A percentile compares a stretch with the other conserved stretches of the same genome.
Evolutionary conservation across 306 rosid species (phyloP).

Genomic region (Ceratonia siliqua): DNA sequence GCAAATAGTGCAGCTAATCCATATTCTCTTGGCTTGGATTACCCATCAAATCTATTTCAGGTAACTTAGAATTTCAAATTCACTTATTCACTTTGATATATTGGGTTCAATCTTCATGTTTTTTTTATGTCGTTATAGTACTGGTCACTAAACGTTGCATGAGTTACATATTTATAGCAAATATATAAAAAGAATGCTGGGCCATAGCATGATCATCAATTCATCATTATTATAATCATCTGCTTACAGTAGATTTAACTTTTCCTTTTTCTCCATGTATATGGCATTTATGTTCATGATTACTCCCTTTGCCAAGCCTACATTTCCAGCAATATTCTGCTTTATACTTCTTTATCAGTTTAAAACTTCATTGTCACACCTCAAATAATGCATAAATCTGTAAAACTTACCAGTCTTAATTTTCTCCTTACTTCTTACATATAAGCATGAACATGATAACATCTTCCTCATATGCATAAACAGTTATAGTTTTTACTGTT

Average conservation of each 20-base stretch:
- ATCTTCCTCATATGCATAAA: not conserved
- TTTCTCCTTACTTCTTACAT: not conserved
- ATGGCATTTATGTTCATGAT: slow-evolving; percentile 47
- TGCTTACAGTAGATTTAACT: slow-evolving; percentile 27
- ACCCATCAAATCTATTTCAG: slow-evolving; percentile 64
- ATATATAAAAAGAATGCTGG: slow-evolving; percentile 36
- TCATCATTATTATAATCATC: slow-evolving; percentile 35
- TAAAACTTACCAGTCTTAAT: not conserved
- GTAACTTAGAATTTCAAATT: slow-evolving; percentile 35
- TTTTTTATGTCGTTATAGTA: slow-evolving; percentile 14
- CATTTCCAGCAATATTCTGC: slow-evolving; percentile 54
- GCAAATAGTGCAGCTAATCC: slow-evolving; percentile 71
- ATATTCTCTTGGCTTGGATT: slow-evolving; percentile 49
- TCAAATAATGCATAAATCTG: not conserved
- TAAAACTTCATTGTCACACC: slow-evolving; percentile 44
- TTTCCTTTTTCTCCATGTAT: slow-evolving; percentile 43
- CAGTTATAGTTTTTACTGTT: slow-evolving; percentile 20
- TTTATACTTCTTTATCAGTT: slow-evolving; percentile 41
- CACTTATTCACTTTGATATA: not conserved
- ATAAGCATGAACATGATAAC: not conserved
- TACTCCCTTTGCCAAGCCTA: slow-evolving; percentile 49
- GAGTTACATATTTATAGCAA: slow-evolving; percentile 10
- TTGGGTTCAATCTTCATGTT: not conserved
- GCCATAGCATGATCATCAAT: slow-evolving; percentile 44
- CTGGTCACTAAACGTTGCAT: slow-evolving; percentile 41